phyloP scores from a whole-genome alignment of 2,329 filamentous ascomycete genomes.

The Leptographium procerum region DNA sequence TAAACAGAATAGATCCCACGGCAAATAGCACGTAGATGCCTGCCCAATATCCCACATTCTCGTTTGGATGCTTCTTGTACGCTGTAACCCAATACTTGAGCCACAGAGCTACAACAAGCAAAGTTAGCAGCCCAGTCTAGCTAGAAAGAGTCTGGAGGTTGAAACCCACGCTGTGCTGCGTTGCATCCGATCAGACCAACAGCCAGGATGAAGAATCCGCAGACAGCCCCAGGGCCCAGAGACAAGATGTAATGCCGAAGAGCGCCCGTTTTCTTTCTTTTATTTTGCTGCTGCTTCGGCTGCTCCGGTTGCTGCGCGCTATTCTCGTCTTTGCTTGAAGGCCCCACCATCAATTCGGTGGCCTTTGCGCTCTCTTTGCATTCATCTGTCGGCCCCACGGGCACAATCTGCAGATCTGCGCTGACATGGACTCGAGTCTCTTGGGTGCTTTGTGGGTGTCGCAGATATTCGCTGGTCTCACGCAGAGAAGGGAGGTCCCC shows the following conservation, averaged over 20 bases:
- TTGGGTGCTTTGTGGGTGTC: background rate
- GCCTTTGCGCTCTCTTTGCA: background rate
- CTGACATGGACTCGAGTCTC: too few species aligned
- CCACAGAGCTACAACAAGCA: conserved; percentile 25
- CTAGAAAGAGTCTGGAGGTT: background rate
- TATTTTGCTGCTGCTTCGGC: background rate
- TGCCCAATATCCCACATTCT: conserved; percentile 23
- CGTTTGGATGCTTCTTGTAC: conserved; percentile 28
- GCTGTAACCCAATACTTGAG: conserved; percentile 32
- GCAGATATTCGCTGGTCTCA: conserved; percentile 12
- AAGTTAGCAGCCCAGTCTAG: background rate
- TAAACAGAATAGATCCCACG: conserved; percentile 11
- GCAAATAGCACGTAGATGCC: conserved; percentile 22
- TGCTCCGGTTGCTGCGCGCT: background rate
- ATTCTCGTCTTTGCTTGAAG: background rate
- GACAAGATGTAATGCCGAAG: conserved; percentile 2
- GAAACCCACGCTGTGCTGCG: conserved; percentile 13
- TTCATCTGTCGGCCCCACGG: background rate
- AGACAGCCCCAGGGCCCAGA: conserved; percentile 5
- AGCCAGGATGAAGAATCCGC: conserved; percentile 2
- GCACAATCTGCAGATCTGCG: too few species aligned
- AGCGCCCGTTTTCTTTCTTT: background rate
- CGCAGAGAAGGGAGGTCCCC: background rate
- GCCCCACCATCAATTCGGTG: background rate
- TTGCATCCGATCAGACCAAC: conserved; percentile 5